Conservation (phyloP, 495 filamentous ascomycete species). For the Glonium stellatum region DNA sequence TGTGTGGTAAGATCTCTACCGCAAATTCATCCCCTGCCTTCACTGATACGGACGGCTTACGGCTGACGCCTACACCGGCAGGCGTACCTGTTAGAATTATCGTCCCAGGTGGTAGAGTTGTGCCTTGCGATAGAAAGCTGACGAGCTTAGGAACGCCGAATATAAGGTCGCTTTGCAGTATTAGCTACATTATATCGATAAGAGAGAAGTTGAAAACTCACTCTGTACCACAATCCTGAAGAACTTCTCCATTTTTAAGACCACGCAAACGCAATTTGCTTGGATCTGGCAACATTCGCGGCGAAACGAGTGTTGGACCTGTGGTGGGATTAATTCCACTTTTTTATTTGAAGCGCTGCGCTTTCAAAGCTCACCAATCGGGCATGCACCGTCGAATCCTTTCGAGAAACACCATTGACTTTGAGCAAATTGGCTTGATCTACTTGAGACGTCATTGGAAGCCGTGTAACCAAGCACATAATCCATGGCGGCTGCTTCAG, state of each 20-base stretch:
- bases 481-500: slow-evolving; percentile 37
- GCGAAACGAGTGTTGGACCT: no score
- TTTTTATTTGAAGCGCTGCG: no score
- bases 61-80: not conserved
- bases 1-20: no score
- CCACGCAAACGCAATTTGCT: not conserved
- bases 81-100: not conserved
- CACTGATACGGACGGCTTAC: not conserved
- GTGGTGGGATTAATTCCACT: no score
- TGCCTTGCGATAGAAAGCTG: slow-evolving; percentile 1
- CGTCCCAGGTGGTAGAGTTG: slow-evolving; percentile 1
- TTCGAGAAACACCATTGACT: slow-evolving; percentile 44
- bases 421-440: slow-evolving; percentile 34
- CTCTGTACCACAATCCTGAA: slow-evolving; percentile 48
- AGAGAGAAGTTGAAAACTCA: no score
- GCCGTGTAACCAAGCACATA: slow-evolving; percentile 42
- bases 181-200: no score
- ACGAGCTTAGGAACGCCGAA: slow-evolving; percentile 35
- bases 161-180: no score
- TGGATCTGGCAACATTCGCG: not conserved
- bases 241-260: slow-evolving; percentile 37
- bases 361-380: no score
- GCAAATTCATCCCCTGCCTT: not conserved
- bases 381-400: slow-evolving; percentile 25
- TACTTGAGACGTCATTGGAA: slow-evolving; percentile 40